phyloP scores from a whole-genome alignment of 2,329 filamentous ascomycete genomes.

The Dothidotthia symphoricarpi region DNA sequence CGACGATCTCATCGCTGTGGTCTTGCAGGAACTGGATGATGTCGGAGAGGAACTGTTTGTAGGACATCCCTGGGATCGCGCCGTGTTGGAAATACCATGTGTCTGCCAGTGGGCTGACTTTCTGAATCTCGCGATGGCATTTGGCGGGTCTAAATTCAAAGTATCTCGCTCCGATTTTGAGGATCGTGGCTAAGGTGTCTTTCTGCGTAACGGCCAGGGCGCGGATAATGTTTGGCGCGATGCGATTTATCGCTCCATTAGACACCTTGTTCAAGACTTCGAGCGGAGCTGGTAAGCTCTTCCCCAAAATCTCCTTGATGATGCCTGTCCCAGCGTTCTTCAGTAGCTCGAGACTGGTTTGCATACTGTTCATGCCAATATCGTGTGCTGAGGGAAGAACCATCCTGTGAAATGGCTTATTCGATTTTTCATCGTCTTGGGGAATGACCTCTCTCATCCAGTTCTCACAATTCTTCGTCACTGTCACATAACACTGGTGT shows the following conservation, averaged over 20 bases:
- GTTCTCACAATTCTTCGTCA: slow-evolving; percentile 44
- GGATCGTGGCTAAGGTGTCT: slow-evolving; percentile 46
- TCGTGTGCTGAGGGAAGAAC: slow-evolving; percentile 52
- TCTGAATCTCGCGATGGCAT: slow-evolving; percentile 46
- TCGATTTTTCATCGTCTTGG: slow-evolving; percentile 39
- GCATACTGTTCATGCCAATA: slow-evolving; percentile 55
- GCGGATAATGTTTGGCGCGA: slow-evolving; percentile 47
- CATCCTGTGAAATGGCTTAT: slow-evolving; percentile 45
- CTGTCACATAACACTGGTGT: slow-evolving; percentile 48
- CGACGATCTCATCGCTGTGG: slow-evolving; percentile 49
- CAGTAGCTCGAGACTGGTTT: slow-evolving; percentile 44
- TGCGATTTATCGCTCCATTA: slow-evolving; percentile 27
- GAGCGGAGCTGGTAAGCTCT: slow-evolving; percentile 23
- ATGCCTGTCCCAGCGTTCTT: slow-evolving; percentile 34
- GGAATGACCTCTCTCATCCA: slow-evolving; percentile 50
- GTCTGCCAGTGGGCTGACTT: slow-evolving; percentile 43
- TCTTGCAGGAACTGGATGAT: slow-evolving; percentile 45
- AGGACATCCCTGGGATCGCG: slow-evolving; percentile 53
- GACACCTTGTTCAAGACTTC: slow-evolving; percentile 30
- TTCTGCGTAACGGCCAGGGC: slow-evolving; percentile 55
- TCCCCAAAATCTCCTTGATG: slow-evolving; percentile 34
- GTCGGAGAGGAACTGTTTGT: slow-evolving; percentile 45
- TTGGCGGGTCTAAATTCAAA: slow-evolving; percentile 55
- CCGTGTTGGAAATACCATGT: slow-evolving; percentile 53
- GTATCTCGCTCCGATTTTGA: slow-evolving; percentile 51